These are phyloP conservation scores for Cronartium quercuum DNA, from an alignment of 1,284 basidiomycete species.

Conservation along the genomic window DNA sequence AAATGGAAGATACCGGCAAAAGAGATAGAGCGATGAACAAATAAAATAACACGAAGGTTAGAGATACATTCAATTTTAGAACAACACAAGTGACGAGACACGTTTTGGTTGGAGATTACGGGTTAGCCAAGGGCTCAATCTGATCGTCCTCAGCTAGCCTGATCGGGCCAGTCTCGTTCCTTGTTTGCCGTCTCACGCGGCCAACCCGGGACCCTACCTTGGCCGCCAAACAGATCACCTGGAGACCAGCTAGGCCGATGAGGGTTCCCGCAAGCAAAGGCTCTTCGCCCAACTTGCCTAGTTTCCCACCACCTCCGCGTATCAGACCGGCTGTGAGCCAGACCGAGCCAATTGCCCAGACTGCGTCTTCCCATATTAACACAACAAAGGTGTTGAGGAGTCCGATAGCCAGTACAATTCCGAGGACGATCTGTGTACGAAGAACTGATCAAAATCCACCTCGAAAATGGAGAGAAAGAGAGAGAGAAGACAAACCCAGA, in stretches of 20 bases:
- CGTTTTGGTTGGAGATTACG: too few species aligned
- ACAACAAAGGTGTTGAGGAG: conserved; percentile 9
- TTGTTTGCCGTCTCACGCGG: too few species aligned
- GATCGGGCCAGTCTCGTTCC: too few species aligned
- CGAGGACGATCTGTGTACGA: conserved; percentile 25
- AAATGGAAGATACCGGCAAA: too few species aligned
- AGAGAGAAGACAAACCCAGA: conserved; percentile 8
- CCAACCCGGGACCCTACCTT: background rate
- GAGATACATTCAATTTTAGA: too few species aligned
- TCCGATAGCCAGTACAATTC: conserved; percentile 13
- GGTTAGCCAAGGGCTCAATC: too few species aligned
- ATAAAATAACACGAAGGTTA: too few species aligned
- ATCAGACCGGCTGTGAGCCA: conserved; percentile 22
- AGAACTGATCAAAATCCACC: background rate
- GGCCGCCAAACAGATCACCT: conserved; percentile 24
- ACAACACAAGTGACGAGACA: too few species aligned
- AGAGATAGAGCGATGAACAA: too few species aligned
- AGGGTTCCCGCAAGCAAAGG: conserved; percentile 19
- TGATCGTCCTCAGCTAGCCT: too few species aligned
- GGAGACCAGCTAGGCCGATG: conserved; percentile 8
- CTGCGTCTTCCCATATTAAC: conserved; percentile 8
- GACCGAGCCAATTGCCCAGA: conserved; percentile 26
- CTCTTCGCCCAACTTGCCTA: conserved; percentile 28
- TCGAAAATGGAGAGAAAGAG: background rate
- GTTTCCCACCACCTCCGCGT: conserved; percentile 1